These are phyloP conservation scores for Lecanoromycetidae sp. DNA, from an alignment of 2,329 filamentous ascomycete species.

Conservation along the genomic window DNA sequence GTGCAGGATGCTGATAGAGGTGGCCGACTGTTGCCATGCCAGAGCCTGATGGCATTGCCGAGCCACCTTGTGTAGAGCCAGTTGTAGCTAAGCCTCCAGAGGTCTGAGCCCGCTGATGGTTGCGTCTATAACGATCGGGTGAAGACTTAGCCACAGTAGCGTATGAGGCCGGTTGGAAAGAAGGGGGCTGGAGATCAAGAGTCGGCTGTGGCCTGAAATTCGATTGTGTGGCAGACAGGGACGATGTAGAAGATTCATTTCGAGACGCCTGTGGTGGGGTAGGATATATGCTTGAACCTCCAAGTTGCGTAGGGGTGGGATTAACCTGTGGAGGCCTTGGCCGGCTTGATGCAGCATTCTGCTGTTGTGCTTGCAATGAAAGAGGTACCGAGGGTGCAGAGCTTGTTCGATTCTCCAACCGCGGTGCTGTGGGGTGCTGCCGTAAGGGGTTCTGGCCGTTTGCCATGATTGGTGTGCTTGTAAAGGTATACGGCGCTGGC, in stretches of 20 bases:
- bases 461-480: constrained; percentile 53
- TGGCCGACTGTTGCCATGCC: constrained; percentile 45
- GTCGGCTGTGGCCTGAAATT: constrained; percentile 33
- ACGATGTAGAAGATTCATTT: constrained; percentile 32
- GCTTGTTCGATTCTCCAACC: constrained; percentile 43
- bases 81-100: constrained; percentile 17
- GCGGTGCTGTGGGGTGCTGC: constrained; percentile 41
- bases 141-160: constrained; percentile 53
- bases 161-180: constrained; percentile 42
- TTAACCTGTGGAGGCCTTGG: constrained; percentile 39
- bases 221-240: constrained; percentile 27
- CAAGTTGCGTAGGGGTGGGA: constrained; percentile 36
- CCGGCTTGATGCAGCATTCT: constrained; percentile 24
- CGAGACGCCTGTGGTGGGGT: constrained; percentile 29
- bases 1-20: constrained; percentile 39
- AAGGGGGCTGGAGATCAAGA: constrained; percentile 42
- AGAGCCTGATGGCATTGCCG: constrained; percentile 39
- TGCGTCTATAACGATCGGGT: constrained; percentile 73
- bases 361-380: constrained; percentile 23
- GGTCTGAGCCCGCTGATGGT: constrained; percentile 44
- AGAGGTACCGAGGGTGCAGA: constrained; percentile 41
- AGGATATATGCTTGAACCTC: constrained; percentile 28
- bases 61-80: constrained; percentile 26
- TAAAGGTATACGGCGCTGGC: constrained; percentile 68
- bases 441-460: constrained; percentile 41